Conservation (phyloP, 1,284 basidiomycete species). For the Polyporus tsugae region DNA sequence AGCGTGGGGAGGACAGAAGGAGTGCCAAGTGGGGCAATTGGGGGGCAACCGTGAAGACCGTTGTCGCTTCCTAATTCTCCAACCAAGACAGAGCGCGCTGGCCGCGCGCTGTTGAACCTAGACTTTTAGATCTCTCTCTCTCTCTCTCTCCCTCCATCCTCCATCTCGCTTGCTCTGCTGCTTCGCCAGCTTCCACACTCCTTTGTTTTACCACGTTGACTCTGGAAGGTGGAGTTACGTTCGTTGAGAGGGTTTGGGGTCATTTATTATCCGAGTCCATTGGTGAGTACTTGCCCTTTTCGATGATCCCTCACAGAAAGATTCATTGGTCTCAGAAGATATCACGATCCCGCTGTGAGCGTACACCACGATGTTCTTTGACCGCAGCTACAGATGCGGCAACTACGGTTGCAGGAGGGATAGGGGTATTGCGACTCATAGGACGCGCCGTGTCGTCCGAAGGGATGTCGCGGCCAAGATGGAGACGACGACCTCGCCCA, state of each 20-base stretch:
- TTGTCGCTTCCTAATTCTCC: neutral
- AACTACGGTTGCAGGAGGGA: neutral
- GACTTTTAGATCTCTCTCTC: no score
- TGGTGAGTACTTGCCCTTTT: neutral
- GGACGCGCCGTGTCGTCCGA: neutral
- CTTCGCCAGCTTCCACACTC: neutral
- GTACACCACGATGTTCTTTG: neutral
- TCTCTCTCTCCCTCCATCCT: neutral
- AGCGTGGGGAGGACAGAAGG: neutral
- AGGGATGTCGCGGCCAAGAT: neutral
- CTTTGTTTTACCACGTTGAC: neutral
- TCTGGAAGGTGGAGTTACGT: neutral
- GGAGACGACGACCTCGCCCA: neutral
- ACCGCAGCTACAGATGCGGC: neutral
- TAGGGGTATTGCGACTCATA: neutral
- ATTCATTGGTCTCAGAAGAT: neutral
- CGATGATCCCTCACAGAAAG: neutral
- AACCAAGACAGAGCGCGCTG: no score
- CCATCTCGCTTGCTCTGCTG: neutral
- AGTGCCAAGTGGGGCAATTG: neutral
- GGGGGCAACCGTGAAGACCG: neutral
- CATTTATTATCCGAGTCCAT: neutral
- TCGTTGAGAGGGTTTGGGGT: neutral
- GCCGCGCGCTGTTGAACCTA: no score
- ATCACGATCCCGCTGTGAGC: neutral